phyloP scores from a whole-genome alignment of 306 rosid species.

The Quercus bicolor region DNA sequence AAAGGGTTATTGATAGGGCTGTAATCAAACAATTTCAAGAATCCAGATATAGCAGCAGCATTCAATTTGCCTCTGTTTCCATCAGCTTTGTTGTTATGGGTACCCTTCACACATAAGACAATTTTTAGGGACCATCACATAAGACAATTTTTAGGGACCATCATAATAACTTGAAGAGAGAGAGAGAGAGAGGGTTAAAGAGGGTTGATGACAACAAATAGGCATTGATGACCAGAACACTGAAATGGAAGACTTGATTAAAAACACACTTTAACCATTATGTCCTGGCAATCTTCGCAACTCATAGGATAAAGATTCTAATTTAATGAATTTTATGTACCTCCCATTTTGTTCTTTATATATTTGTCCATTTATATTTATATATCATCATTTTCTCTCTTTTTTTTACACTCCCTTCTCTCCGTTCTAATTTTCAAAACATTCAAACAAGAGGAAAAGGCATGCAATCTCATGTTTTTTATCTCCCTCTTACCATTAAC shows the following conservation, averaged over 20 bases:
- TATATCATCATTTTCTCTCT: no score
- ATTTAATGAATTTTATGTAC: no score
- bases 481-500: conserved; percentile 2
- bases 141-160: conserved; percentile 30
- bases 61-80: conserved; percentile 22
- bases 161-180: not conserved
- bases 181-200: not conserved
- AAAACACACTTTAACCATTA: conserved; percentile 7
- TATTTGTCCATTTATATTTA: no score
- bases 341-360: no score
- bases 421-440: no score
- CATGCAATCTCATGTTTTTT: no score
- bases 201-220: not conserved
- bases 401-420: no score
- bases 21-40: not conserved
- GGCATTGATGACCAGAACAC: not conserved
- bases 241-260: not conserved
- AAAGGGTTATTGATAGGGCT: no score
- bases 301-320: not conserved
- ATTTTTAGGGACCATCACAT: conserved; percentile 19
- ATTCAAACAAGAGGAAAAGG: no score
- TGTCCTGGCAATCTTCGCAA: conserved; percentile 1
- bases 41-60: not conserved
- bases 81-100: not conserved
- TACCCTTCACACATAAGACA: conserved; percentile 16